Conservation (phyloP, 352 stramenopile species). For the Pythium biforme region DNA sequence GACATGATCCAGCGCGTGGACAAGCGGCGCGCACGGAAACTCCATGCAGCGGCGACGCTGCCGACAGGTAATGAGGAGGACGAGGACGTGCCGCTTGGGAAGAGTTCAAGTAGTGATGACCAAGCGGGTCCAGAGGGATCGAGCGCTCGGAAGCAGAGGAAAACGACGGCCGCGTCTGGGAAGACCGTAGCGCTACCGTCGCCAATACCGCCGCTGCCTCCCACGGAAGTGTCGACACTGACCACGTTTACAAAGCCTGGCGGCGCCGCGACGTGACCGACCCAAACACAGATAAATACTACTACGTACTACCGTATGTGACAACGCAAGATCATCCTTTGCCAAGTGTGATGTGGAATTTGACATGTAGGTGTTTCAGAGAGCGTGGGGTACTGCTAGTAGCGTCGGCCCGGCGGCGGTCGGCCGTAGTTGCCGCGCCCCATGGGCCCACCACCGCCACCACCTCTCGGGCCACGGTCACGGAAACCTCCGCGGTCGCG, state of each 20-base stretch:
- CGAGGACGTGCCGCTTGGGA: slow-evolving; percentile 2
- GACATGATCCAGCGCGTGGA: slow-evolving; percentile 73
- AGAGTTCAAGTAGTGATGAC: neutral
- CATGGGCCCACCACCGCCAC: slow-evolving; percentile 2
- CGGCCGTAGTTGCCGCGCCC: slow-evolving; percentile 24
- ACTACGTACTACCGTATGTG: too few relatives aligned
- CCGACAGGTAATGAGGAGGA: slow-evolving; percentile 4
- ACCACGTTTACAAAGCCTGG: neutral
- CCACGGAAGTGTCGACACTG: neutral
- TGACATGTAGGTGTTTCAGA: too few relatives aligned
- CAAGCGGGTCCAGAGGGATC: neutral
- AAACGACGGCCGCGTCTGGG: neutral
- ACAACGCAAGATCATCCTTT: too few relatives aligned
- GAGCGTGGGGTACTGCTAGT: slow-evolving; percentile 23
- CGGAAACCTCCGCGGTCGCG: slow-evolving; percentile 22
- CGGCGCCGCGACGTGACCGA: neutral
- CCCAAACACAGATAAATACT: neutral
- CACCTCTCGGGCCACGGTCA: slow-evolving; percentile 10
- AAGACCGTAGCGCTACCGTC: neutral
- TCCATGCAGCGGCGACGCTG: slow-evolving; percentile 27
- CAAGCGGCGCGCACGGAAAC: slow-evolving; percentile 63
- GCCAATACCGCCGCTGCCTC: neutral
- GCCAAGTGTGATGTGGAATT: too few relatives aligned
- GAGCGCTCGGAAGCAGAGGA: neutral
- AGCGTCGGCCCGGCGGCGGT: slow-evolving; percentile 22